Evolutionary conservation across 1,284 basidiomycete species (phyloP), one percentile per base, ranked within the genome.

Genomic region (Lentinula novae-zelandiae): DNA sequence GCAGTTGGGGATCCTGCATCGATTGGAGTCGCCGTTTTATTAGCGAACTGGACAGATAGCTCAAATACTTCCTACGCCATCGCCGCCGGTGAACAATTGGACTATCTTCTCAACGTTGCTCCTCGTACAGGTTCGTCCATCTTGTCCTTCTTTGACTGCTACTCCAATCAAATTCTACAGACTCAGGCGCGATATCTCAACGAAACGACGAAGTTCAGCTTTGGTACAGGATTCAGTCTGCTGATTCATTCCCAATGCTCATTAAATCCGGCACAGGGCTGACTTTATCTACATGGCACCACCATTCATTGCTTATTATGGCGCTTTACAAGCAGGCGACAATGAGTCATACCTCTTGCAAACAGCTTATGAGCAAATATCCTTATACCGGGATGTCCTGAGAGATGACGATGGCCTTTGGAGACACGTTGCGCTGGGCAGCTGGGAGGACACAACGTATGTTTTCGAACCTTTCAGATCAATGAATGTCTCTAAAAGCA

Each of bases 221-320:
- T 36, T 85, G 83, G 82, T 79, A 60, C 6, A 51, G 72, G 31
- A 52, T 22, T 20, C 44, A 40, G 59, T 17, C 8, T 46, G 40
- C 40, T 33, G 40, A 40, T 51, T 38, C 22, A 42, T 50, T 49
- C 13, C 53, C 9, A 22, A 4, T 27, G 27, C 27, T 27, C 15
- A 13, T 46, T 33, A 27, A 36, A 10, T 22, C 0, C 34, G 31
- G n/a, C 13, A 52, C 39, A 82, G 80, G 83, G 73, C 82, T 13
- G 84, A 86, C 69, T 87, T 80, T 64, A 72, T 86, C 0, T 89
- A 87, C 73, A 89, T 90, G 89, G 85, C 82, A 1, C 90, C 91
- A 2, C 90, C 91, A 1, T 93, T 92, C 72, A 76, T 94, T 44
- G 89, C 92, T 2, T 90, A 87, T 71, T 92, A 85, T 66, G 92